Conservation (phyloP, 371 early-diverging fungal species). For the Gilbertella persicaria region DNA sequence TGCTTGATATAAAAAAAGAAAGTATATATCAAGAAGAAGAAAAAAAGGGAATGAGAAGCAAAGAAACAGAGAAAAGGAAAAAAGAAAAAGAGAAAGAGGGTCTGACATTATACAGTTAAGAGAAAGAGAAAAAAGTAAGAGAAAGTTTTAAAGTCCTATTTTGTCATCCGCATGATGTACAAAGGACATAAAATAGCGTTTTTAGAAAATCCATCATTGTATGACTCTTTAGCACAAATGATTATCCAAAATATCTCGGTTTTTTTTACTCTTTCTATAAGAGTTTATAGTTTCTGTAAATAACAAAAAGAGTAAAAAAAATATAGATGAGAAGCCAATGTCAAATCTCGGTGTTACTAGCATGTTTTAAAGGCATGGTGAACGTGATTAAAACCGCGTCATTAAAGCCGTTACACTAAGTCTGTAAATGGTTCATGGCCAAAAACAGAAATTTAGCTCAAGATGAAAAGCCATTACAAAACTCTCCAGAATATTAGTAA, state of each 20-base stretch:
- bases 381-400: background rate
- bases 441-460: background rate
- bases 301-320: no score
- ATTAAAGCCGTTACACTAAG: background rate
- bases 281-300: no score
- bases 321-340: background rate
- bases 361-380: background rate
- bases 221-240: background rate
- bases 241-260: no score
- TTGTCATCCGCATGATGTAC: background rate
- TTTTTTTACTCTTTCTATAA: no score
- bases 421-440: background rate
- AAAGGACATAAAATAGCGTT: background rate
- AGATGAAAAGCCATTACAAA: background rate
- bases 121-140: no score
- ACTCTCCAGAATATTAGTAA: no score
- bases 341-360: background rate
- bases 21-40: constrained; percentile 13
- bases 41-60: constrained; percentile 5
- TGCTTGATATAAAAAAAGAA: background rate
- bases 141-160: constrained; percentile 3
- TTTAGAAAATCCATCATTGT: background rate
- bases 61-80: constrained; percentile 2
- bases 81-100: constrained; percentile 2
- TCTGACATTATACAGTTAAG: background rate